These are phyloP conservation scores for Xylariomycetidae sp. DNA, from an alignment of 2,329 filamentous ascomycete genomes.

Conservation along the genomic window DNA sequence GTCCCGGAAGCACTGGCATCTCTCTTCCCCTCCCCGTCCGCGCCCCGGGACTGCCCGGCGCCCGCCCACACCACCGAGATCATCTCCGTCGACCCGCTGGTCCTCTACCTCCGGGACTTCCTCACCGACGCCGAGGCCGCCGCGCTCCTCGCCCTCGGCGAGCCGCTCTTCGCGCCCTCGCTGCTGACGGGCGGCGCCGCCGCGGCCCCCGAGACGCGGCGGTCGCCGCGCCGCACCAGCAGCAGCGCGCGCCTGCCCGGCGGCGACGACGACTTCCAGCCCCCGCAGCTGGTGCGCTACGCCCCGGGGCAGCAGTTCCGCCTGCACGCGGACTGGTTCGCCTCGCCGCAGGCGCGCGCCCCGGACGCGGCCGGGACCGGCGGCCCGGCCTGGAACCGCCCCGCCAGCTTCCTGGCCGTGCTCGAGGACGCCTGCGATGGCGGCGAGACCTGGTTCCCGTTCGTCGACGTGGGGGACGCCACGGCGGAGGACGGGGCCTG, in stretches of 20 bases:
- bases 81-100: conserved; percentile 30
- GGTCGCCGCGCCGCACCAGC: no score
- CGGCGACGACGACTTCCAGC: conserved; percentile 34
- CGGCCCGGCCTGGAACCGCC: conserved; percentile 18
- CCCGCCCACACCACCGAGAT: conserved; percentile 29
- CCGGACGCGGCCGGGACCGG: conserved; percentile 6
- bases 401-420: conserved; percentile 28
- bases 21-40: conserved; percentile 13
- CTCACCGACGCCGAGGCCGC: conserved; percentile 23
- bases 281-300: conserved; percentile 35
- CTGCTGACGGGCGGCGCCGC: background rate
- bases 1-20: no score
- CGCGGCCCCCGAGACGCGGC: no score
- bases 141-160: conserved; percentile 25
- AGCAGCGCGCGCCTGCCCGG: no score
- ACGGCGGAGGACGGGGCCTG: conserved; percentile 14
- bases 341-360: conserved; percentile 8
- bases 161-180: conserved; percentile 27
- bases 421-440: conserved; percentile 31
- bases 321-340: conserved; percentile 34
- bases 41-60: conserved; percentile 24
- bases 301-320: conserved; percentile 31
- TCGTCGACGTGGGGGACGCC: conserved; percentile 11
- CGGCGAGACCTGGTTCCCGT: conserved; percentile 35
- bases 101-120: conserved; percentile 34